Base-by-base conservation (phyloP, 305 asterid species). In the Solanum hybrid region DNA sequence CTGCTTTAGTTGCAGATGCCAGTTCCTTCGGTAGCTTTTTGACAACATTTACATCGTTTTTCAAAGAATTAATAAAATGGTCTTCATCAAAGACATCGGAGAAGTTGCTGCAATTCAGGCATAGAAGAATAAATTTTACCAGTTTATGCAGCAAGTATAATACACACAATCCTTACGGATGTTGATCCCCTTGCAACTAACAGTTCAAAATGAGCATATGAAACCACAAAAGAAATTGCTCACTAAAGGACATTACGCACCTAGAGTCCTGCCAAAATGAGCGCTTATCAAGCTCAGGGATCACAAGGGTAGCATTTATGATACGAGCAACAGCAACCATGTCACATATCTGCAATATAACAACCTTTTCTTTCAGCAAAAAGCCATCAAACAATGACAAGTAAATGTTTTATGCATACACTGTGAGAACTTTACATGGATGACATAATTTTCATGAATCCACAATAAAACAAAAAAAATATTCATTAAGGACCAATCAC, bases 311-410 rank as follows among this genome's bases (percentile, higher is more conserved):
- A 38, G 99, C 99, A 93, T 97, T 96, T 90, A 97, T 94, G 84
- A 97, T 93, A 72, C 96, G 98, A 82, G 99, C 98, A 91, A 97
- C 96, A 90, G 98, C 99, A 92, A 97, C 99, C 99, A 97, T 97
- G 92, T 97, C 99, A 88, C 99, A 96, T 91, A 97, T 97, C 99
- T 97, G 94, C 94, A 92, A 56, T 0, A 36, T 10, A 85, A 85
- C 75, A 51, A 82, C 29, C 31, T 51, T 60, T 31, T 26, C 87
- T 51, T 51, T 84, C 75, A 84, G 73, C 87, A 84, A 1, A 29
- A 84, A 90, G 87, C 82, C 91, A 77, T 46, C 36, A 86, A 84
- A 37, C 37, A 78, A 29, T 78, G 86, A 88, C 72, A 71, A 29
- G 16, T 73, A 29, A 85, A 69, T 60, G 90, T 77, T 86, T 31